Conservation (phyloP, 1,284 basidiomycete species). For the Microbotryum lychnidis-dioicae region DNA sequence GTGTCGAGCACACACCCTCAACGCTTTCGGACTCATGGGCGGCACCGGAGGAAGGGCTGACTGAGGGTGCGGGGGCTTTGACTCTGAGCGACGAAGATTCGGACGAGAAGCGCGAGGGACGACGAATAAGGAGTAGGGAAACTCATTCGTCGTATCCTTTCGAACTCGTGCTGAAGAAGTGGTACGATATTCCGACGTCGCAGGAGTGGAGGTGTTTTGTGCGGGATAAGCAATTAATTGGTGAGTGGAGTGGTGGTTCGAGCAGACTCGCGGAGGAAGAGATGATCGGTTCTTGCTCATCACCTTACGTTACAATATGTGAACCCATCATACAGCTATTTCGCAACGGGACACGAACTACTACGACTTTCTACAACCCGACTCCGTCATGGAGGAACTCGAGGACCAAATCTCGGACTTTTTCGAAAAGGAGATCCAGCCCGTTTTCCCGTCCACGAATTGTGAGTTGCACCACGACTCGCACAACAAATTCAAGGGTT, state of each 20-base stretch:
- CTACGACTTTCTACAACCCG: constrained; percentile 76
- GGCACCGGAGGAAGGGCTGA: constrained; percentile 8
- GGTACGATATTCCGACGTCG: constrained; percentile 74
- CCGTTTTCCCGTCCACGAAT: constrained; percentile 54
- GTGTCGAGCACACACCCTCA: constrained; percentile 53
- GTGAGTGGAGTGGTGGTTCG: constrained; percentile 44
- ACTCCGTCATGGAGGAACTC: constrained; percentile 51
- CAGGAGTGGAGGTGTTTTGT: constrained; percentile 85
- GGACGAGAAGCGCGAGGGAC: constrained; percentile 1
- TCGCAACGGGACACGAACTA: constrained; percentile 84
- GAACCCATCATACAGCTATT: constrained; percentile 51
- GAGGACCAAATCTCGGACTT: constrained; percentile 51
- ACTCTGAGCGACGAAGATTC: not conserved
- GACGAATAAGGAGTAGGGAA: not conserved
- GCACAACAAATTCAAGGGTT: too few species aligned
- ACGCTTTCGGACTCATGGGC: not conserved
- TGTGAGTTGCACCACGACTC: constrained; percentile 49
- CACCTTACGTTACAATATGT: not conserved
- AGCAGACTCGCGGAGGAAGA: not conserved
- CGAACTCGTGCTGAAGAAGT: constrained; percentile 86
- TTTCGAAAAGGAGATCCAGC: constrained; percentile 59
- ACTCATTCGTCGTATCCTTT: constrained; percentile 49
- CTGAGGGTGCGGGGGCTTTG: constrained; percentile 8
- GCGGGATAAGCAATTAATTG: constrained; percentile 56
- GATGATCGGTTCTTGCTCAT: not conserved